These are phyloP conservation scores for Tetrahymena thermophila DNA, from an alignment of 73 alveolate species.

Conservation along the genomic window DNA sequence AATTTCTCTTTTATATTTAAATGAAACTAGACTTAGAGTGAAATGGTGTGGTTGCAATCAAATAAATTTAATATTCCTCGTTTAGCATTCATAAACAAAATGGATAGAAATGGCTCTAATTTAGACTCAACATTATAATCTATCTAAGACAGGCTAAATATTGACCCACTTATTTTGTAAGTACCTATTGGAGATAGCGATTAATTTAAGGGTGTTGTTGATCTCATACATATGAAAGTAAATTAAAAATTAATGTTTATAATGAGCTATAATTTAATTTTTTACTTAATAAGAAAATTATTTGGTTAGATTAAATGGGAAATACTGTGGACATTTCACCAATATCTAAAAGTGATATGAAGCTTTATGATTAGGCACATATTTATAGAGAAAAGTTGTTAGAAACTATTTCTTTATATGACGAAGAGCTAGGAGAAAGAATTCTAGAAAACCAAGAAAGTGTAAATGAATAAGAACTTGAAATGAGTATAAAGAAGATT, in stretches of 20 bases:
- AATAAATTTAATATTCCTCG: constrained; percentile 78
- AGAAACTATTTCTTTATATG: background rate
- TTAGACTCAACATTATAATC: constrained; percentile 57
- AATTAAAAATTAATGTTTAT: background rate
- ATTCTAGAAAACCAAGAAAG: constrained; percentile 28
- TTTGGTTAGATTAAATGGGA: constrained; percentile 28
- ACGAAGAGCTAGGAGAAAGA: constrained; percentile 3
- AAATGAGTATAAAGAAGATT: constrained; percentile 45
- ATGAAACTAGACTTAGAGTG: constrained; percentile 49
- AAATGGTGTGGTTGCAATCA: constrained; percentile 88
- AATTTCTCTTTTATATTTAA: background rate
- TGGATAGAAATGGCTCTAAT: constrained; percentile 75
- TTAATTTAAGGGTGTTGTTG: constrained; percentile 28
- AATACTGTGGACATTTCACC: background rate
- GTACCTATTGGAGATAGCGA: constrained; percentile 45
- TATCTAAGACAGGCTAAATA: constrained; percentile 50
- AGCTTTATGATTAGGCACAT: background rate
- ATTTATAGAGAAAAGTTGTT: background rate
- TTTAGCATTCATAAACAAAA: constrained; percentile 78
- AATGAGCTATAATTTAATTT: no score
- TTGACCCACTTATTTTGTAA: constrained; percentile 62
- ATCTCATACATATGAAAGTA: constrained; percentile 7
- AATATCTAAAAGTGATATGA: constrained; percentile 5
- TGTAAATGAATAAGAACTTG: constrained; percentile 14
- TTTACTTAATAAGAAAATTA: background rate